Percentiles rank a stretch among this genome's conserved stretches.
Evolutionary conservation across 2,329 filamentous ascomycete genomes (phyloP).

Genomic region (Xylariaceae sp.): DNA sequence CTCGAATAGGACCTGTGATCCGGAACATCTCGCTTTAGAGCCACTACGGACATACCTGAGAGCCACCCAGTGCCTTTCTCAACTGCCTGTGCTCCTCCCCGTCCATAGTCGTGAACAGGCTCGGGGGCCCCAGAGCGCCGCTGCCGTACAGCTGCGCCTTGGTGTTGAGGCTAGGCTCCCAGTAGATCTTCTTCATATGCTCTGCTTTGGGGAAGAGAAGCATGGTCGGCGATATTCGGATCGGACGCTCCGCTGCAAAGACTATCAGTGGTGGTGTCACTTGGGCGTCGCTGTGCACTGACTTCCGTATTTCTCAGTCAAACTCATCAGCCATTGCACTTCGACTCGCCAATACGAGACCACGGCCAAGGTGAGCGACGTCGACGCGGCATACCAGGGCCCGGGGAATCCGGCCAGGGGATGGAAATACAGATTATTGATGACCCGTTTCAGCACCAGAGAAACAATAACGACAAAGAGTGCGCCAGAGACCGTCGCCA

Average conservation of each 20-base stretch:
- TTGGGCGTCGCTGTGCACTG: not conserved
- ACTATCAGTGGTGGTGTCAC: not conserved
- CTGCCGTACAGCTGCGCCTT: constrained; percentile 28
- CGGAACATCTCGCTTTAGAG: too few relatives aligned
- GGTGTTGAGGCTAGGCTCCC: constrained; percentile 27
- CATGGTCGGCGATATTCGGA: constrained; percentile 30
- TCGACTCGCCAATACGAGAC: constrained; percentile 12
- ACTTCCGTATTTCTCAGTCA: constrained; percentile 16
- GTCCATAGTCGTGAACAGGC: constrained; percentile 23
- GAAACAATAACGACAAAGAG: not conserved
- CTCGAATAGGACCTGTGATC: too few relatives aligned
- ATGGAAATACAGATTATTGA: constrained; percentile 16
- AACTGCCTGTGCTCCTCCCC: constrained; percentile 25
- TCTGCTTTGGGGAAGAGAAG: constrained; percentile 28
- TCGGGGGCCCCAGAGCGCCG: constrained; percentile 27
- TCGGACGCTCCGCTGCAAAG: constrained; percentile 19
- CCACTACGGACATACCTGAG: constrained; percentile 13
- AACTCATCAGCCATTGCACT: constrained; percentile 14
- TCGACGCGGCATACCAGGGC: constrained; percentile 15
- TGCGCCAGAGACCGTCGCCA: not conserved
- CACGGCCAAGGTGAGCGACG: constrained; percentile 13
- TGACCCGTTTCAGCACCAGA: not conserved
- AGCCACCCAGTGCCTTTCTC: constrained; percentile 27
- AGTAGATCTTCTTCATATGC: constrained; percentile 32
- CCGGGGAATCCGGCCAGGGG: constrained; percentile 16